A percentile compares a stretch with the other conserved stretches of the same genome.
These are phyloP conservation scores for Lupinus albus DNA, from an alignment of 306 rosid species.

Conservation along the genomic window DNA sequence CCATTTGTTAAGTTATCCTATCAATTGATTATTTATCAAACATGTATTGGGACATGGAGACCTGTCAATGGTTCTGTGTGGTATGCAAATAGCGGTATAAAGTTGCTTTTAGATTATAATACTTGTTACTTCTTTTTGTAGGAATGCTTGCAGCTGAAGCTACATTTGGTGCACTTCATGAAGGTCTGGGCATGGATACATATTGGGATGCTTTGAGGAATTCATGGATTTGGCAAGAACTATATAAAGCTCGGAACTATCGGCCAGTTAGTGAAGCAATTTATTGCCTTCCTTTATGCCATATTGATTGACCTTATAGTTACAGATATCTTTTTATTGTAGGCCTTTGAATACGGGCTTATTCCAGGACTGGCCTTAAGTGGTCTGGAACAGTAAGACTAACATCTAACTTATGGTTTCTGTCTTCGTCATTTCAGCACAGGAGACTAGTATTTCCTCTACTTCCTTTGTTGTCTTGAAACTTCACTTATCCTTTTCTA, in stretches of 20 bases:
- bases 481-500: conserved; percentile 36
- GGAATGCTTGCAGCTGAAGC: conserved; percentile 98
- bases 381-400: conserved; percentile 91
- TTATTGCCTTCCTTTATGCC: conserved; percentile 15
- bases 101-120: conserved; percentile 17
- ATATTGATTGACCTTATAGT: conserved; percentile 37
- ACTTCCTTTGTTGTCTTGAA: conserved; percentile 14
- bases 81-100: conserved; percentile 12
- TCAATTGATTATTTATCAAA: conserved; percentile 35
- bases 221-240: conserved; percentile 97
- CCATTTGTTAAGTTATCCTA: conserved; percentile 23
- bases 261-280: conserved; percentile 68
- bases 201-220: conserved; percentile 81
- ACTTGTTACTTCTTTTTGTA: conserved; percentile 39
- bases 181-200: conserved; percentile 63
- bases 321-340: conserved; percentile 32
- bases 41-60: conserved; percentile 9
- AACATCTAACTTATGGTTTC: conserved; percentile 39
- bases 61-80: conserved; percentile 10
- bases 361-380: conserved; percentile 86
- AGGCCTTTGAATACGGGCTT: conserved; percentile 91
- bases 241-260: conserved; percentile 71
- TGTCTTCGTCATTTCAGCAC: conserved; percentile 24
- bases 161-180: conserved; percentile 62
- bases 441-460: conserved; percentile 24